Base-by-base conservation (phyloP, 345 rosid genomes). In the Melaleuca alternifolia region DNA sequence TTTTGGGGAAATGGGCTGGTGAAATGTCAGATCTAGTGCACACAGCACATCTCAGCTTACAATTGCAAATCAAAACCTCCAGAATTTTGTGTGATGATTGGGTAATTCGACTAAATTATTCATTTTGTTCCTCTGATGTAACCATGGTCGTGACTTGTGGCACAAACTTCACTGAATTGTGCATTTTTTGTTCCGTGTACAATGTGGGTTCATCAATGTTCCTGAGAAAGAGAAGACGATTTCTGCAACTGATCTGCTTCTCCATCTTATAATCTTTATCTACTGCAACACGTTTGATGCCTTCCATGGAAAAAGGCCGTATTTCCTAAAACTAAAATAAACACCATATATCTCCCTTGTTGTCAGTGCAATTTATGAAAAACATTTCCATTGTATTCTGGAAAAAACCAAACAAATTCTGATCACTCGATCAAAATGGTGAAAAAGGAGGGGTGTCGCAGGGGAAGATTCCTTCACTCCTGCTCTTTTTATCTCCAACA, bases 391-490 rank as follows among this genome's bases (percentile, higher is more conserved):
- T 65, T 33, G 24, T 33, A 65, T 37, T 9, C 79, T 33, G 46
- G 12, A 16, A 65, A 65, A 65, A 65, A 65, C 46, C 79, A 65
- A 65, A 65, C 79, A 65, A 65, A 18, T 65, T 65, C 79, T 33
- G 79, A 33, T 65, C 79, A 30, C 41, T 81, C 84, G 86, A 41
- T 86, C 51, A 71, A 41, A 84, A 83, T 12, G 53, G 86, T 84
- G 54, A 83, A 23, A 81, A 11, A 52, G 46, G 59, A 54, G 51
- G 18, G 33, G 48, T 51, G 82, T 57, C 61, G 84, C 86, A 88
- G 83, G 87, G 86, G 89, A 88, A 88, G 91, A 91, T 89, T 92
- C 92, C 90, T 84, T 71, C 30, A 28, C 83, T 85, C 87, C 48
- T 61, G 87, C 61, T 61, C 50, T 86, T 87, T 91, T 81, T 18